Evolutionary conservation across 163 green algal species (phyloP), one percentile per base, ranked within the genome.

Genomic region (Chloroidium sp.): DNA sequence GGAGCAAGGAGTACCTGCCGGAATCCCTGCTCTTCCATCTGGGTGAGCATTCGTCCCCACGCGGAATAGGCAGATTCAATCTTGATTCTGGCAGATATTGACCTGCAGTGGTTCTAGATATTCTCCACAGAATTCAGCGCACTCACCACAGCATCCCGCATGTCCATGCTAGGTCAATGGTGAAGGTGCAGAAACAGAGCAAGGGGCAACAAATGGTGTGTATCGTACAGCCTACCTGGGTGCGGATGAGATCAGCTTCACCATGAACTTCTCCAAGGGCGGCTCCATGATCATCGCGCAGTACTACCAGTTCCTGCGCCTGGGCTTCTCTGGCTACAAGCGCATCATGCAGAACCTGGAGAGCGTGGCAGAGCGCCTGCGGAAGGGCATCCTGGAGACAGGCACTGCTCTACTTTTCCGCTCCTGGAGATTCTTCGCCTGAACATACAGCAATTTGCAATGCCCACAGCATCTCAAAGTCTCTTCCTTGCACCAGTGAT

Each of bases 261-360:
- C 91, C 8, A 82, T 94, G 62, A 95, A 95, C 84, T 95, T 95
- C 80, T 90, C 80, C 82, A 88, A 88, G 72, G 81, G 82, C 6
- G 69, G 10, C 69, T 76, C 69, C 69, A 76, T 57, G 59, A 89
- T 94, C 78, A 76, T 93, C 2, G 90, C 83, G 59, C 88, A 92
- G 79, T 92, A 92, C 83, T 93, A 90, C 80, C 84, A 72, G 64
- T 72, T 72, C 64, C 64, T 72, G 6, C 6, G 90, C 59, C 86
- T 94, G 59, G 90, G 90, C 58, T 79, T 69, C 4, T 8, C 69
- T 1, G 89, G 90, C 13, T 94, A 92, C 82, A 83, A 67, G 59
- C 89, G 88, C 78, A 91, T 93, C 80, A 91, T 93, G 82, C 76
- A 6, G 13, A 93, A 93, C 78, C 79, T 92, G 62, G 58, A 78